These are phyloP conservation scores for Blastobotrys peoriensis DNA, from an alignment of 805 yeast species.

Conservation along the genomic window DNA sequence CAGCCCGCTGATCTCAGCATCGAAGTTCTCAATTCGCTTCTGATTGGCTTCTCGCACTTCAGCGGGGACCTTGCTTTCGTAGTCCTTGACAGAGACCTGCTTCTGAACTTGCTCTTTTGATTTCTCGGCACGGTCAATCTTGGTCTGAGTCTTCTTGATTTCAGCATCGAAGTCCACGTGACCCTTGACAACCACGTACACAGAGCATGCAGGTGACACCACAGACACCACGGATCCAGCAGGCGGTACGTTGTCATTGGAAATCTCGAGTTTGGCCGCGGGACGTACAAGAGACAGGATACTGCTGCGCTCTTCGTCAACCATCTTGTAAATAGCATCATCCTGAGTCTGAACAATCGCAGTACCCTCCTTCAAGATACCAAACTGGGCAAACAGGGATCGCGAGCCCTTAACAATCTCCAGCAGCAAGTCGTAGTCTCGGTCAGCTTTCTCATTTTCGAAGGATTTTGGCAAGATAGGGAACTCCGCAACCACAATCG, in stretches of 20 bases:
- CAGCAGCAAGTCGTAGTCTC: slow-evolving; percentile 77
- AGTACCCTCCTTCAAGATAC: slow-evolving; percentile 80
- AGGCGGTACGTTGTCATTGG: slow-evolving; percentile 58
- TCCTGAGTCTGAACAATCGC: slow-evolving; percentile 70
- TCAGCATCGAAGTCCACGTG: slow-evolving; percentile 90
- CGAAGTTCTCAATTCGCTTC: slow-evolving; percentile 58
- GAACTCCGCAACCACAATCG: slow-evolving; percentile 75
- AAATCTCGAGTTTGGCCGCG: slow-evolving; percentile 67
- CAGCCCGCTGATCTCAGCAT: slow-evolving; percentile 87
- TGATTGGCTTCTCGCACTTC: slow-evolving; percentile 74
- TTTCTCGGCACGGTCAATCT: slow-evolving; percentile 59
- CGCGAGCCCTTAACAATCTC: slow-evolving; percentile 87
- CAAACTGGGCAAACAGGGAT: slow-evolving; percentile 85
- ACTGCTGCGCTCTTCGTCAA: slow-evolving; percentile 70
- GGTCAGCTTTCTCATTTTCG: slow-evolving; percentile 54
- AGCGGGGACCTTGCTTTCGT: slow-evolving; percentile 75
- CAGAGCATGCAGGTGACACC: slow-evolving; percentile 74
- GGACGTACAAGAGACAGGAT: slow-evolving; percentile 90
- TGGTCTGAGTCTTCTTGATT: slow-evolving; percentile 73
- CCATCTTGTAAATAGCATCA: slow-evolving; percentile 44
- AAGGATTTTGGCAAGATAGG: slow-evolving; percentile 37
- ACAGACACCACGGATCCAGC: slow-evolving; percentile 85
- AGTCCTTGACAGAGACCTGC: slow-evolving; percentile 65
- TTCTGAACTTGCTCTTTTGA: slow-evolving; percentile 60
- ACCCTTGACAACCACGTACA: slow-evolving; percentile 89